Base-by-base conservation (phyloP, 345 rosid species). In the Citrus unshiu region DNA sequence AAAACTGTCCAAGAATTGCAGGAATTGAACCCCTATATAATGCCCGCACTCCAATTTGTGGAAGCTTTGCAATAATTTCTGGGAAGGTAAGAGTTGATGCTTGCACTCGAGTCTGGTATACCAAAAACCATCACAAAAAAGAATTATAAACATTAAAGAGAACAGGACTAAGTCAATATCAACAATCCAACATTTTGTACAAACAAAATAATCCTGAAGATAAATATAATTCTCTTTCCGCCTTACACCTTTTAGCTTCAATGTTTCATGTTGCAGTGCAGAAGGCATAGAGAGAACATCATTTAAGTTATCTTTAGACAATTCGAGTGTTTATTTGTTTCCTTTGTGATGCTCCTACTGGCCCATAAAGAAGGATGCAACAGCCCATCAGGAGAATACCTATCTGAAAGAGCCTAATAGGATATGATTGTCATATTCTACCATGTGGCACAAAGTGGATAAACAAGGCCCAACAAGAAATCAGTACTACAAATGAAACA, bases 21-120 rank as follows among this genome's bases (percentile, higher is more conserved):
- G 99, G 99, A 77, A 96, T 88, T 62, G 99, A 96, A 81, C 99
- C 99, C 86, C 89, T 88, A 75, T 96, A 96, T 51, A 96, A 84
- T 73, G 98, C 98, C 61, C 79, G 92, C 7, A 84, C 91, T 79
- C 99, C 99, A 80, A 94, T 87, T 85, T 94, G 88, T 13, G 99
- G 99, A 87, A 96, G 90, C 87, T 91, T 91, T 79, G 97, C 85
- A 79, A 96, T 89, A 60, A 96, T 86, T 80, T 93, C 95, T 27
- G 95, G 97, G 81, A 96, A 93, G 63, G 91, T 86, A 46, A 92
- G 80, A 2, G 97, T 90, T 75, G 99, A 96, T 72, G 98, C 99
- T 86, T 96, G 99, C 78, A 96, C 97, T 69, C 97, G 94, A 68
- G 99, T 96, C 99, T 96, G 85, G 68, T 24, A 9, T 65, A 19